Percentiles rank a stretch among this genome's conserved stretches.
Evolutionary conservation across 495 filamentous ascomycete species (phyloP).

Genomic region (Podospora tetraspora): DNA sequence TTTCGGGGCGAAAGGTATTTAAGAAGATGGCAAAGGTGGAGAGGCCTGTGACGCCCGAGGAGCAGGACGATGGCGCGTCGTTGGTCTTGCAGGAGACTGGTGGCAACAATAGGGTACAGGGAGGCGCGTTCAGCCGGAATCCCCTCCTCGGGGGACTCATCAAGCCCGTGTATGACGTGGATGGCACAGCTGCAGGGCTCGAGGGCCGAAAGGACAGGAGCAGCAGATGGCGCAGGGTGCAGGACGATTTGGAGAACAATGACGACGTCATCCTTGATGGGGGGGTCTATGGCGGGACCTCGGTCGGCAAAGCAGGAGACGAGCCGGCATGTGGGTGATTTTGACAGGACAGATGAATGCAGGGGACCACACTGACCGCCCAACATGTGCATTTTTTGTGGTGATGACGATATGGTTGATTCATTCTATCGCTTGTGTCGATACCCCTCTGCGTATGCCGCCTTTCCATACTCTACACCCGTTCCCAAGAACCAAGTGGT

Average conservation of each 20-base stretch:
- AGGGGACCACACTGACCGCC: neutral
- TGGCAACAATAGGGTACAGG: slow-evolving; percentile 23
- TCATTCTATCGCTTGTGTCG: neutral
- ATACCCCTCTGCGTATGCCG: neutral
- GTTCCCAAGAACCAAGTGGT: neutral
- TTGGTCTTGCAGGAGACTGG: slow-evolving; percentile 22
- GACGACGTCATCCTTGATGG: slow-evolving; percentile 90
- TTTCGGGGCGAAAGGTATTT: slow-evolving; percentile 70
- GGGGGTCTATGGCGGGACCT: slow-evolving; percentile 54
- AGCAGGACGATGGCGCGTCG: slow-evolving; percentile 8
- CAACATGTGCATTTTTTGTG: neutral
- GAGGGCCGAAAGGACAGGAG: slow-evolving; percentile 38
- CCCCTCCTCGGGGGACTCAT: slow-evolving; percentile 76
- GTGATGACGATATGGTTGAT: neutral
- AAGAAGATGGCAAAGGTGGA: slow-evolving; percentile 64
- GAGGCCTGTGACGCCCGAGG: slow-evolving; percentile 43
- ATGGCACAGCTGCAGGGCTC: slow-evolving; percentile 39
- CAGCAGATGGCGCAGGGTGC: slow-evolving; percentile 77
- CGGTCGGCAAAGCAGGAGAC: slow-evolving; percentile 26
- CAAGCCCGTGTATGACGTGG: slow-evolving; percentile 67
- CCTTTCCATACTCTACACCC: no score
- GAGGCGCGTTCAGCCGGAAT: slow-evolving; percentile 71
- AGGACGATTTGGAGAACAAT: slow-evolving; percentile 86
- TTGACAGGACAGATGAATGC: neutral
- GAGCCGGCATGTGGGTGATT: slow-evolving; percentile 27